Evolutionary conservation across 148 eudicot species (phyloP).

Genomic region (Cornus florida): DNA sequence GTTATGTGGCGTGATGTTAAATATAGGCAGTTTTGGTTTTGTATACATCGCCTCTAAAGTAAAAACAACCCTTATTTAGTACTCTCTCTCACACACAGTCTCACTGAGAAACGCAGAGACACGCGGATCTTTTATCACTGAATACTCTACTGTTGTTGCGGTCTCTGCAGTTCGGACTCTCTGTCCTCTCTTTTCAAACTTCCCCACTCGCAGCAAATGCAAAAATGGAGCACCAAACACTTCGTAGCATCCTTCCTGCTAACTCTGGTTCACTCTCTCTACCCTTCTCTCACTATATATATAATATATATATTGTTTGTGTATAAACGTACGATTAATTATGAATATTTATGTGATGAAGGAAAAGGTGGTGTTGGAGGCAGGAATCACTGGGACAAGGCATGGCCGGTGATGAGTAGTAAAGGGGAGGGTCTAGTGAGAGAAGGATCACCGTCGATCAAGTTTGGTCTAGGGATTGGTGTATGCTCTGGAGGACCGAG

Average conservation of each 20-base stretch:
- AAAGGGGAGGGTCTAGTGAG: neutral
- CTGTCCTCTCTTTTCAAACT: neutral
- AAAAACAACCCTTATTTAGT: neutral
- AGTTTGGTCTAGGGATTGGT: constrained; percentile 44
- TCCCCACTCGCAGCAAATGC: neutral
- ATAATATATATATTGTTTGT: no score
- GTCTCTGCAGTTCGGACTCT: neutral
- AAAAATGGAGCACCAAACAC: constrained; percentile 5
- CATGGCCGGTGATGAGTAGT: constrained; percentile 1
- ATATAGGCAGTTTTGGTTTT: neutral
- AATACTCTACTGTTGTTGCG: no score
- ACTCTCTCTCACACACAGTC: constrained; percentile 1
- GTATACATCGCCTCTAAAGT: neutral
- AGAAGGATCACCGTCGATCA: constrained; percentile 39
- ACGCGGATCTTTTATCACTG: no score
- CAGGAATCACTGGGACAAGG: constrained; percentile 2
- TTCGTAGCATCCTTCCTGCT: neutral
- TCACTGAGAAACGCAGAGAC: no score
- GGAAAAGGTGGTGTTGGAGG: neutral
- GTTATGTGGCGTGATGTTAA: neutral
- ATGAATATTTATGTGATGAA: neutral
- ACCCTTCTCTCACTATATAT: neutral
- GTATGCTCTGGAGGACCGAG: constrained; percentile 14
- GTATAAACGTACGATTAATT: neutral
- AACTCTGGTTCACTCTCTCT: constrained; percentile 8